Evolutionary conservation across 2,329 filamentous ascomycete species (phyloP), one percentile per base, ranked within the genome.

Genomic region (Stemphylium lycopersici): DNA sequence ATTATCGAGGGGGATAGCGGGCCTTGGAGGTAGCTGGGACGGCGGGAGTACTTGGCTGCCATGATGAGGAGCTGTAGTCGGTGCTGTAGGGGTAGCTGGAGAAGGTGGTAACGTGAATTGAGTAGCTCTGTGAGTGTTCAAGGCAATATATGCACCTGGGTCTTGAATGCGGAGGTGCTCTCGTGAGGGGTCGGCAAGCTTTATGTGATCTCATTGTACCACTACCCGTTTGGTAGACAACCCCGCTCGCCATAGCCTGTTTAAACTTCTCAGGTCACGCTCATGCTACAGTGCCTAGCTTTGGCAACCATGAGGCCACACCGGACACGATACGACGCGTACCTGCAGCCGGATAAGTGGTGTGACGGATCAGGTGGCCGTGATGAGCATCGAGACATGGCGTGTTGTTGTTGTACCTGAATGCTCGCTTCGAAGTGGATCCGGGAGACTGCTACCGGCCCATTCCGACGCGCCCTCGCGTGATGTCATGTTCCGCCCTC

Each of bases 161-260:
- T 33, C 31, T 22, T 36, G 59, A 56, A 53, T 65, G 59, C 47
- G 58, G 67, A 61, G 60, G 45, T 63, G 61, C 59, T 63, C 48
- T 61, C 61, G 63, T 72, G 70, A 71, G 71, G 69, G 70, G 69
- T 71, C 54, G 61, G 45, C 55, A 57, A 59, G 61, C 61, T 68
- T 72, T 73, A 72, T 68, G 65, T 72, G 69, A 71, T 62, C 63
- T 70, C 70, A 72, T 71, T 66, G 59, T 58, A 54, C 50, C 56
- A 62, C 57, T 38, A 52, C 24, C 53, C 51, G 52, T 61, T 60
- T 55, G 62, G 58, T 52, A 48, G 45, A 48, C 26, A 51, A 65
- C 65, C 63, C 65, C 63, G 63, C 65, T 58, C 65, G 61, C 61
- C 55, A 59, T 51, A 55, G 52, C 54, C 34, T 45, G 48, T 54